phyloP scores from a whole-genome alignment of 345 rosid genomes.

The Angophora floribunda region DNA sequence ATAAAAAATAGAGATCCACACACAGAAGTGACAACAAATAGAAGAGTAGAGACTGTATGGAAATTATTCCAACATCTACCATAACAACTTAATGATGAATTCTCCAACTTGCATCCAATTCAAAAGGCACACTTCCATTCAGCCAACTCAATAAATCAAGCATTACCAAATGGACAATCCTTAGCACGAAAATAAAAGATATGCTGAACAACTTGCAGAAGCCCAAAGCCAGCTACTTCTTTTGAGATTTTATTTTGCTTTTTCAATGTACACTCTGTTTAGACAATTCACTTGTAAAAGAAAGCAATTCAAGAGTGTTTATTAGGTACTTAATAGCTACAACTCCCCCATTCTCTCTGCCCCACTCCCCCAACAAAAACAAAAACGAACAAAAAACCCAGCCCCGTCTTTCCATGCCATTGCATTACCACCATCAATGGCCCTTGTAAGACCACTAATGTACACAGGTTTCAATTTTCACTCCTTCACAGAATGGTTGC shows the following conservation, averaged over 20 bases:
- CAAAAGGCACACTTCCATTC: neutral
- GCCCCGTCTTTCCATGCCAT: neutral
- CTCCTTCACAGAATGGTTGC: neutral
- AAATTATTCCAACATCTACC: neutral
- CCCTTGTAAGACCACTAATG: neutral
- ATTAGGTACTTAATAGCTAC: neutral
- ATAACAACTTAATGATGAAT: neutral
- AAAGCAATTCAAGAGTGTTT: neutral
- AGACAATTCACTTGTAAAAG: neutral
- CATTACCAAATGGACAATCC: neutral
- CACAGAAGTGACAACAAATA: neutral
- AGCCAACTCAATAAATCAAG: neutral
- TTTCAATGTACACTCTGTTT: neutral
- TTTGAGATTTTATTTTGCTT: neutral
- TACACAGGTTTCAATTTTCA: neutral
- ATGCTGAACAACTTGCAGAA: neutral
- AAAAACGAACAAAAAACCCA: neutral
- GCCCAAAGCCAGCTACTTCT: neutral
- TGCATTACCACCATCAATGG: neutral
- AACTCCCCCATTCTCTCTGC: neutral
- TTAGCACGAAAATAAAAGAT: neutral
- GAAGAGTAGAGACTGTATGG: neutral
- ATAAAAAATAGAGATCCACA: neutral
- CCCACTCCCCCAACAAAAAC: neutral
- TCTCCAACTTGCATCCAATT: neutral